Percentiles rank a stretch among this genome's conserved stretches.
phyloP scores from a whole-genome alignment of 1,139 yeast genomes.

The Saccharomyces hybrid region DNA sequence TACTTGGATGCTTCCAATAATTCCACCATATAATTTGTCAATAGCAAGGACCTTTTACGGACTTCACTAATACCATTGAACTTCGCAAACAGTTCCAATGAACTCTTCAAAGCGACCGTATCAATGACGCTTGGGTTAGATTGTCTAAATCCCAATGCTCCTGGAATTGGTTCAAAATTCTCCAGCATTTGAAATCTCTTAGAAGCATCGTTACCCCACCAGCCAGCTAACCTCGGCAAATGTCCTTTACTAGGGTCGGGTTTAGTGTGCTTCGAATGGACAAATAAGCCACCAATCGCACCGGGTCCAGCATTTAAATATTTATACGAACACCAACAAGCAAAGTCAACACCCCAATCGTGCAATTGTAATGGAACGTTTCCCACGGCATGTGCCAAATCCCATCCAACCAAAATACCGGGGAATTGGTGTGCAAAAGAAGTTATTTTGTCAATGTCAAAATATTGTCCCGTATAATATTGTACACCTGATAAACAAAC shows the following conservation, averaged over 20 bases:
- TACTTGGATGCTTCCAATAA: constrained; percentile 40
- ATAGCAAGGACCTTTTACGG: constrained; percentile 46
- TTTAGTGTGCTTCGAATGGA: constrained; percentile 48
- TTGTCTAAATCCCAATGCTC: constrained; percentile 83
- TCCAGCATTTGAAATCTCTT: constrained; percentile 77
- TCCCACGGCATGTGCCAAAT: constrained; percentile 90
- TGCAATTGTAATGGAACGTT: constrained; percentile 71
- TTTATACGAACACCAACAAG: constrained; percentile 90
- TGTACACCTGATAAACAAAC: constrained; percentile 80
- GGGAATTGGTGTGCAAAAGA: constrained; percentile 41
- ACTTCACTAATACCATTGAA: constrained; percentile 59
- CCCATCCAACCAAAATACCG: constrained; percentile 79
- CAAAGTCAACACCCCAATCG: constrained; percentile 88
- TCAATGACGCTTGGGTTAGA: constrained; percentile 89
- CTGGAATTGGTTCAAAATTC: constrained; percentile 65
- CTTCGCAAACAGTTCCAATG: constrained; percentile 52
- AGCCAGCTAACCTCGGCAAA: constrained; percentile 76
- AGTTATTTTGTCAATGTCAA: constrained; percentile 67
- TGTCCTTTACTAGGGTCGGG: constrained; percentile 33
- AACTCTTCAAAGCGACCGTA: constrained; percentile 60
- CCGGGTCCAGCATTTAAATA: constrained; percentile 92
- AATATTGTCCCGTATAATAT: constrained; percentile 83
- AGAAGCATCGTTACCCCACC: constrained; percentile 86
- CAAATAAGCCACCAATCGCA: constrained; percentile 75
- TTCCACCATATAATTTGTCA: constrained; percentile 53